phyloP scores from a whole-genome alignment of 2,329 filamentous ascomycete genomes.

The Lachnellula occidentalis region DNA sequence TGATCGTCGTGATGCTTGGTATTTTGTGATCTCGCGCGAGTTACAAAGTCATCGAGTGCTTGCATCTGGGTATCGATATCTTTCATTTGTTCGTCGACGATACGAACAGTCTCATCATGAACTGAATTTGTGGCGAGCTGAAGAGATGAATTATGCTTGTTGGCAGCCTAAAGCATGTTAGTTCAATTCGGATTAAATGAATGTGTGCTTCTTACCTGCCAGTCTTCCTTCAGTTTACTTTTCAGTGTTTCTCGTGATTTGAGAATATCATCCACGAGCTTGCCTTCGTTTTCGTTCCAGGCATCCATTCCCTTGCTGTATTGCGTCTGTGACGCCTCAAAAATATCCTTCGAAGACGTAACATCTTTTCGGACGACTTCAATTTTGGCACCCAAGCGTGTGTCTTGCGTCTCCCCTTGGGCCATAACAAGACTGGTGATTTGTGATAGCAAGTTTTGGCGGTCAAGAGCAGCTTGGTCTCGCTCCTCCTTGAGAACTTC shows the following conservation, averaged over 20 bases:
- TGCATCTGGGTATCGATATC: conserved; percentile 86
- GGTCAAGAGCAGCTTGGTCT: conserved; percentile 64
- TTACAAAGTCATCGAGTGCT: conserved; percentile 84
- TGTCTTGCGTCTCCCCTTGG: conserved; percentile 68
- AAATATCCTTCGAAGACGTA: conserved; percentile 53
- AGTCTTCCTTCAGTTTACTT: conserved; percentile 78
- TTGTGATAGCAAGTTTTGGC: conserved; percentile 66
- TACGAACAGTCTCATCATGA: conserved; percentile 82
- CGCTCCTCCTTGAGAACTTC: conserved; percentile 72
- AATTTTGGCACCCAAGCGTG: conserved; percentile 61
- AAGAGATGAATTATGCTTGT: conserved; percentile 76
- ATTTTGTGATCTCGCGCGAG: conserved; percentile 75
- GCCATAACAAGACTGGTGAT: conserved; percentile 72
- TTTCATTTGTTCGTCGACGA: conserved; percentile 82
- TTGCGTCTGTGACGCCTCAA: conserved; percentile 59
- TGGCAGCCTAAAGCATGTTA: conserved; percentile 50
- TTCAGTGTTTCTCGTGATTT: conserved; percentile 74
- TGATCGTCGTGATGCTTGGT: conserved; percentile 69
- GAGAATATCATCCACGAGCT: conserved; percentile 64
- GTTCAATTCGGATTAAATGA: neutral
- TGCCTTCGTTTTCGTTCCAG: conserved; percentile 66
- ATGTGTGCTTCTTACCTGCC: conserved; percentile 56
- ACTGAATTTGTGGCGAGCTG: conserved; percentile 79
- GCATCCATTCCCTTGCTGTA: conserved; percentile 68
- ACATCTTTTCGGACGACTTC: conserved; percentile 60